A percentile compares a stretch with the other conserved stretches of the same genome.
Evolutionary conservation across 495 filamentous ascomycete genomes (phyloP).

Genomic region (Annulohypoxylon nitens): DNA sequence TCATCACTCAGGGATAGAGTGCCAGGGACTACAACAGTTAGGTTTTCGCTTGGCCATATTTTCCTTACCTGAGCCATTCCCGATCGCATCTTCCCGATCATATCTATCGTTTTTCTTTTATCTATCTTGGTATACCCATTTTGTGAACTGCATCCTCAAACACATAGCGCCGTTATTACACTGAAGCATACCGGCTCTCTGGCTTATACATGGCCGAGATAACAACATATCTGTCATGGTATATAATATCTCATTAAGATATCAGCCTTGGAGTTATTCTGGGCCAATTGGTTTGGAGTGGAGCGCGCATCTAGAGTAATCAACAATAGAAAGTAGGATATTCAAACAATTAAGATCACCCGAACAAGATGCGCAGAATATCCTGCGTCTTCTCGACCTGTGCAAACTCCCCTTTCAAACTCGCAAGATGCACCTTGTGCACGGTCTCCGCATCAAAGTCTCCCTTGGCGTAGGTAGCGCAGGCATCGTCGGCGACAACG

Average conservation of each 20-base stretch:
- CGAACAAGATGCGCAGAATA: conserved; percentile 41
- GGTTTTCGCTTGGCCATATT: background rate
- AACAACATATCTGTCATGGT: background rate
- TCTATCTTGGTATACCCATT: background rate
- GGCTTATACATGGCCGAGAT: background rate
- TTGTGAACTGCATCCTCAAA: background rate
- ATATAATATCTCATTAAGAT: background rate
- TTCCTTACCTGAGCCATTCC: background rate
- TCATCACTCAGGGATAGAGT: conserved; percentile 11
- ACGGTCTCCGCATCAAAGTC: conserved; percentile 62
- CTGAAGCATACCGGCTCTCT: background rate
- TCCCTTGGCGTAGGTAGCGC: conserved; percentile 61
- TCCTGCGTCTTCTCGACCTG: conserved; percentile 57
- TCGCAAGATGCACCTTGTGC: conserved; percentile 62
- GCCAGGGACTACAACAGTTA: background rate
- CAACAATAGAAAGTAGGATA: background rate
- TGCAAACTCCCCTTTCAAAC: conserved; percentile 63
- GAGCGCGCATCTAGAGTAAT: background rate
- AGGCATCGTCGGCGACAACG: conserved; percentile 62
- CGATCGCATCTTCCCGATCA: background rate
- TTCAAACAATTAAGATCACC: conserved; percentile 12
- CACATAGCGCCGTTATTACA: background rate
- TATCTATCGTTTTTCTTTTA: background rate
- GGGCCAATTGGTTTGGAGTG: background rate
- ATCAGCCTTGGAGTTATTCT: no score